Evolutionary conservation across 129 eudicot species (phyloP).

Genomic region (Lactuca saligna): DNA sequence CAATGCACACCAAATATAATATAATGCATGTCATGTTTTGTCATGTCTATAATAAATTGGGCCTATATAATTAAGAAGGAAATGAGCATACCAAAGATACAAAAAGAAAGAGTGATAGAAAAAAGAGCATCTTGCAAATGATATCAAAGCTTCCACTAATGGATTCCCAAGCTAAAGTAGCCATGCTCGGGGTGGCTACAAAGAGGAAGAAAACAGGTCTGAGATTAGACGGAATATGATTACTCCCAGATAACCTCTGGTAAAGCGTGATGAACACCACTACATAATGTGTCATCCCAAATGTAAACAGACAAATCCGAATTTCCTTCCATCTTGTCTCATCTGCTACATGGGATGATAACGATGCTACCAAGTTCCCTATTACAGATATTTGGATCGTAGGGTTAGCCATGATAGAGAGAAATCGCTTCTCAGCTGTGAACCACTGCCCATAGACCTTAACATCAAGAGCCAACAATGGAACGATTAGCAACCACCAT

Average conservation of each 20-base stretch:
- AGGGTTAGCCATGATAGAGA: conserved; percentile 78
- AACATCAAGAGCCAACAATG: conserved; percentile 62
- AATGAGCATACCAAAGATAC: conserved; percentile 57
- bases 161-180: conserved; percentile 70
- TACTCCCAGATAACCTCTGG: conserved; percentile 58
- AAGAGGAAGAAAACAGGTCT: conserved; percentile 79
- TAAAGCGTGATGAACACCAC: conserved; percentile 78
- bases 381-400: conserved; percentile 72
- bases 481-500: conserved; percentile 52
- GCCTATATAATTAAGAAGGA: background rate
- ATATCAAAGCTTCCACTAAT: conserved; percentile 59
- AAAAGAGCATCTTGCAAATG: conserved; percentile 69
- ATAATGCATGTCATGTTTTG: too few species aligned
- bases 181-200: conserved; percentile 84
- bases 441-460: conserved; percentile 94
- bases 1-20: too few species aligned
- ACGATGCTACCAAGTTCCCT: conserved; percentile 75
- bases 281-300: conserved; percentile 72
- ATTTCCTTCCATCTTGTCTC: conserved; percentile 76
- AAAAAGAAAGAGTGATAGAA: conserved; percentile 73
- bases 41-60: too few species aligned
- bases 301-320: conserved; percentile 55
- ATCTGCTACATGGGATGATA: conserved; percentile 41
- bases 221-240: conserved; percentile 54
- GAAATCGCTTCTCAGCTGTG: conserved; percentile 56